phyloP scores from a whole-genome alignment of 1,284 basidiomycete species.

The Boletellus dicymbophilus region DNA sequence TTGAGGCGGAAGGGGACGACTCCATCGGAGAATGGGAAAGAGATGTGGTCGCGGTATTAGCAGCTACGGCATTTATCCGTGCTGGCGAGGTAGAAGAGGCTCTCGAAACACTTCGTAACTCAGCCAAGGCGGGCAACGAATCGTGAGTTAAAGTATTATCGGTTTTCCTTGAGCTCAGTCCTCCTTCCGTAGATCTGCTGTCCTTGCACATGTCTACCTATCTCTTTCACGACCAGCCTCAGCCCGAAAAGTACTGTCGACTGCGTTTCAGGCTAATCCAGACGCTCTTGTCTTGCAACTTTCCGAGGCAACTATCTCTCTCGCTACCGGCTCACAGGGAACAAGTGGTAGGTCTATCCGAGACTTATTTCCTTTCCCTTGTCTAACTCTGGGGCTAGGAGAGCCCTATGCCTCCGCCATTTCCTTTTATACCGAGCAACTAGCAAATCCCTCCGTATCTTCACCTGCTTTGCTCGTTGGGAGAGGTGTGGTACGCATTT shows the following conservation, averaged over 20 bases:
- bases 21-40: constrained; percentile 65
- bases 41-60: constrained; percentile 73
- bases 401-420: constrained; percentile 64
- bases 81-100: constrained; percentile 91
- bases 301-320: constrained; percentile 86
- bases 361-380: not conserved
- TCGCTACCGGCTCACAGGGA: constrained; percentile 76
- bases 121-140: constrained; percentile 52
- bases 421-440: constrained; percentile 92
- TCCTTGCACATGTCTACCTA: constrained; percentile 84
- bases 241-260: constrained; percentile 82
- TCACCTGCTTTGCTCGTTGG: constrained; percentile 78
- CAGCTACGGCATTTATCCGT: constrained; percentile 81
- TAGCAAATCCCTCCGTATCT: constrained; percentile 81
- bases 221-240: constrained; percentile 84
- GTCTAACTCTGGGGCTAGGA: constrained; percentile 13
- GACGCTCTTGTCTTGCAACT: constrained; percentile 89
- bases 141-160: constrained; percentile 55
- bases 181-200: constrained; percentile 58
- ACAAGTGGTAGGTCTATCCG: constrained; percentile 25
- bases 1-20: constrained; percentile 75
- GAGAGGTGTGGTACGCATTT: constrained; percentile 81
- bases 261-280: constrained; percentile 83
- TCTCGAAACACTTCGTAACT: constrained; percentile 79
- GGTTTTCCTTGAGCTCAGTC: constrained; percentile 5